Evolutionary conservation across 164 flowering plant species (phyloP), one percentile per base, ranked within the genome.

Genomic region (Saururus chinensis): DNA sequence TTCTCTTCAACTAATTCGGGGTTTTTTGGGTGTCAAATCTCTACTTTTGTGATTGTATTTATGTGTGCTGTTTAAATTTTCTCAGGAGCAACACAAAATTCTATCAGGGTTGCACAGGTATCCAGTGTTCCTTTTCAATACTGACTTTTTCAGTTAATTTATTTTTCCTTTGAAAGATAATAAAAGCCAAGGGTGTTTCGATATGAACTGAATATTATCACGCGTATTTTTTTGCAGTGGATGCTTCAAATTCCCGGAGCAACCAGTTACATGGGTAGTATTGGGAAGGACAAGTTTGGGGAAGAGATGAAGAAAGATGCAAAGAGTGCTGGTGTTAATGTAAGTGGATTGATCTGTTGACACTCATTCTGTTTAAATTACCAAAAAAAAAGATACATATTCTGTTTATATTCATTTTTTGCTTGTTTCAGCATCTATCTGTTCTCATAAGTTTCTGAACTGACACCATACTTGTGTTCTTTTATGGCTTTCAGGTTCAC

Each of bases 241-340:
- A 81, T 95, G 93, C 88, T 95, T 67, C 99, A 90, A 82, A 76
- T 64, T 66, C 97, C 98, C 65, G 90, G 95, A 56, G 88, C 98
- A 65, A 85, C 98, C 13, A 79, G 96, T 70, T 95, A 77, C 65
- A 93, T 93, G 60, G 97, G 99, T 40, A 84, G 82, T 81, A 86
- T 90, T 74, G 97, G 97, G 62, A 90, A 88, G 75, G 97, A 93
- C 76, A 93, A 88, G 68, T 93, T 73, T 73, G 99, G 96, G n/a
- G 92, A 84, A 73, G 96, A 86, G 76, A 90, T 90, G 99, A 85
- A 84, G 81, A 89, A 85, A 64, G 68, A 77, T 66, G 71, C 89
- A 19, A 77, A 66, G 51, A 67, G 49, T 62, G 91, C 91, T 71
- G 99, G 97, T 70, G 93, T 95, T 42, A 88, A 88, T 76, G 99